Conservation (phyloP, 192 early-diverging fungal species). For the Coemansia sp. region DNA sequence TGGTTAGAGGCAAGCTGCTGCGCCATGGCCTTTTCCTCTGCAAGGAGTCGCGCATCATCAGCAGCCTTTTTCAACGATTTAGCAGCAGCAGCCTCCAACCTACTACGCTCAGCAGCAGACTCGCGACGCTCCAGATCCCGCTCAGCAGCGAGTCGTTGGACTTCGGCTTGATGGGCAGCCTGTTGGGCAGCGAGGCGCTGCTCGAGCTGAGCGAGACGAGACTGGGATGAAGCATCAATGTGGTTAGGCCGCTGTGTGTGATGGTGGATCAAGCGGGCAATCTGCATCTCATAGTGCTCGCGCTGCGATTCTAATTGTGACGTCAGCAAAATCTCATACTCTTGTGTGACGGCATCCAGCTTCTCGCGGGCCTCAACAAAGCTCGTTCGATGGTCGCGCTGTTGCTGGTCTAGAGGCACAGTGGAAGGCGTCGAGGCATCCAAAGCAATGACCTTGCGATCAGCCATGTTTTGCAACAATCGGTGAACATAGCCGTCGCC, state of each 20-base stretch:
- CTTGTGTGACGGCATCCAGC: conserved; percentile 72
- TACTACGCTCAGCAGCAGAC: conserved; percentile 39
- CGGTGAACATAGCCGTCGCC: conserved; percentile 98
- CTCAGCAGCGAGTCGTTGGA: conserved; percentile 46
- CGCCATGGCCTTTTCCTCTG: conserved; percentile 45
- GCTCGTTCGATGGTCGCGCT: conserved; percentile 10
- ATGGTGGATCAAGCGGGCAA: conserved; percentile 62
- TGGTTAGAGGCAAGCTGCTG: conserved; percentile 68
- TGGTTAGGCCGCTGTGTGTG: conserved; percentile 60
- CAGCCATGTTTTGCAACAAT: conserved; percentile 86
- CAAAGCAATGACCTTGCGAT: conserved; percentile 93
- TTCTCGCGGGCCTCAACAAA: conserved; percentile 64
- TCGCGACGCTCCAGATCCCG: conserved; percentile 46
- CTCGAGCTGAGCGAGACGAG: conserved; percentile 38
- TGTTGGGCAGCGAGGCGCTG: conserved; percentile 19
- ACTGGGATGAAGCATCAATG: background rate
- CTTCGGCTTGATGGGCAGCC: background rate
- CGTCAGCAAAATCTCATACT: conserved; percentile 82
- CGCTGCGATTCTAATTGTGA: conserved; percentile 90
- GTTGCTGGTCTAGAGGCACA: background rate
- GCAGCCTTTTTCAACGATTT: conserved; percentile 61
- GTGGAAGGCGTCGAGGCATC: conserved; percentile 29
- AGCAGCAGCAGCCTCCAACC: conserved; percentile 60
- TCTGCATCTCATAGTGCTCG: conserved; percentile 77
- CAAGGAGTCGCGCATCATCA: conserved; percentile 76